Base-by-base conservation (phyloP, 345 rosid species). In the Corchorus olitorius region DNA sequence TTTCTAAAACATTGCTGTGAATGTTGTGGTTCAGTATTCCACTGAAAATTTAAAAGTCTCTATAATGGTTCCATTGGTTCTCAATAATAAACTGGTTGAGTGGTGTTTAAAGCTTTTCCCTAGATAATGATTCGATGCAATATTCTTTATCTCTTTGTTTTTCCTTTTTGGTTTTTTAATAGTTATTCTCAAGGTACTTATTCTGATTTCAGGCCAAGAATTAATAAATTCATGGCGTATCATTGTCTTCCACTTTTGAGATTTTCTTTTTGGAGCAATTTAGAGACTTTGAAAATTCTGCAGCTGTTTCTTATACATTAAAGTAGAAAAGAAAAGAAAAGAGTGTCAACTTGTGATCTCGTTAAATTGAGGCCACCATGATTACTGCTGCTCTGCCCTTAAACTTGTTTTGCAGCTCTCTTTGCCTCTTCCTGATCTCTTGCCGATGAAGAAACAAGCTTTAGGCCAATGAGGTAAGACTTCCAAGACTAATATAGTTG, bases 281-380 rank as follows among this genome's bases (percentile, higher is more conserved):
- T 52, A 14, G 55, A 52, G n/a, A 15, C 8, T 8, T 8, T 45
- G 9, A 45, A 45, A 5, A 5, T 45, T 50, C 17, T 14, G 17
- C 1, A 12, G 54, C 14, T 14, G 14, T 50, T 50, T 50, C 17
- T 13, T 50, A 4, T 14, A 50, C 43, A 39, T 39, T 6, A 39
- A 39, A 50, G 3, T 3, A 50, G 3, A 4, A 52, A 16, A 52
- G 5, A 15, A 54, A n/a, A n/a, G n/a, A 19, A 7, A 15, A 55
- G 19, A 8, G 6, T 1, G 2, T 15, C 3, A 13, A 33, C 19
- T 48, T 27, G 55, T 22, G 37, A 14, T 48, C 56, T 48, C 56
- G 72, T 67, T 27, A 8, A 67, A 46, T 67, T 48, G 39, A 67
- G 55, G 72, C 72, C 72, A 67, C 33, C n/a, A 46, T 0, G 5